phyloP scores from a whole-genome alignment of 2,329 filamentous ascomycete genomes.

The Aspergillus carbonarius region DNA sequence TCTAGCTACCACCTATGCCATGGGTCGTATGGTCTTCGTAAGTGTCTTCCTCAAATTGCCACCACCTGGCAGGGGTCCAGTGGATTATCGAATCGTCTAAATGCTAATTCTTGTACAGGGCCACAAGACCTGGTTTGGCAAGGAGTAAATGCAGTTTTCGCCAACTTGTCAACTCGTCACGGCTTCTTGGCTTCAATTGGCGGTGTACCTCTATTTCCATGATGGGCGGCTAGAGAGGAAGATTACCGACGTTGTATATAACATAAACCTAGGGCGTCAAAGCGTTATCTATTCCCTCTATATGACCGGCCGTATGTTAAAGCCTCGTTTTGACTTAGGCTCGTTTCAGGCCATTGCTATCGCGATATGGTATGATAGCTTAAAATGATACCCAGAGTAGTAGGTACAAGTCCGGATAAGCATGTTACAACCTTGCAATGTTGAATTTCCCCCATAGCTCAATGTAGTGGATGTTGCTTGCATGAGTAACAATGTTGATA shows the following conservation, averaged over 20 bases:
- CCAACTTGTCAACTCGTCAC: conserved; percentile 5
- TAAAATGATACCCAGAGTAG: neutral
- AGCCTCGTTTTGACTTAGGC: neutral
- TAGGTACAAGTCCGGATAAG: neutral
- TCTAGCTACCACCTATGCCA: conserved; percentile 42
- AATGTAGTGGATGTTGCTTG: too few species aligned
- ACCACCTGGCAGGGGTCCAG: neutral
- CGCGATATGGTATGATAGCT: neutral
- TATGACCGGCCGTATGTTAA: conserved; percentile 9
- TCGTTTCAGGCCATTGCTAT: neutral
- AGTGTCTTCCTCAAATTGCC: conserved; percentile 21
- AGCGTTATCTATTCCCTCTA: conserved; percentile 27
- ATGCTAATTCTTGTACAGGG: conserved; percentile 41
- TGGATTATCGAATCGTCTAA: neutral
- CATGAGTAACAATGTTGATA: too few species aligned
- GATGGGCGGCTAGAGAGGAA: conserved; percentile 28
- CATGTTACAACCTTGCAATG: too few species aligned
- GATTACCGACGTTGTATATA: conserved; percentile 40
- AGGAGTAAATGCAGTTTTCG: conserved; percentile 28
- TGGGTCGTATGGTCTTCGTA: conserved; percentile 46
- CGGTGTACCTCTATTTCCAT: conserved; percentile 38
- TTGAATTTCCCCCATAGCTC: too few species aligned
- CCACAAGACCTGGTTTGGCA: conserved; percentile 63
- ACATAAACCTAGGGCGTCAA: conserved; percentile 33
- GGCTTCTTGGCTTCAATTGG: conserved; percentile 23